Base-by-base conservation (phyloP, 2,329 filamentous ascomycete genomes). In the Talaromyces marneffei region DNA sequence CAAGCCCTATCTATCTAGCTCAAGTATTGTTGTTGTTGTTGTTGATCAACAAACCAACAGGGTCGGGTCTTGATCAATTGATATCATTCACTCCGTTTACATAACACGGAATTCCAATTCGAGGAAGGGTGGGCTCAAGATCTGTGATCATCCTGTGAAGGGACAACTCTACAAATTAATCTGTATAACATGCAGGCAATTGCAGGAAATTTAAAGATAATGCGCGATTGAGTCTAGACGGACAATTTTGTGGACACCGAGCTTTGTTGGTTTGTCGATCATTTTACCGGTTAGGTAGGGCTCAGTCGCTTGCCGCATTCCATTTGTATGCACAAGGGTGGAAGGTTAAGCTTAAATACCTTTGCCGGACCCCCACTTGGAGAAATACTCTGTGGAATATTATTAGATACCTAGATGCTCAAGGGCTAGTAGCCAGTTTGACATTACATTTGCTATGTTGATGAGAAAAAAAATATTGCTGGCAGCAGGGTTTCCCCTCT, bases 401-500 rank as follows among this genome's bases (percentile, higher is more conserved):
- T 1, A 23, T 25, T 8, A 9, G 4, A 25, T 9, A 3, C 23
- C 4, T n/a, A n/a, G n/a, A n/a, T n/a, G n/a, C n/a, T n/a, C n/a
- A n/a, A n/a, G n/a, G n/a, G n/a, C n/a, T n/a, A n/a, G n/a, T n/a
- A n/a, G n/a, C n/a, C n/a, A n/a, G n/a, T n/a, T n/a, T n/a, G n/a
- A n/a, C n/a, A n/a, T n/a, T n/a, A n/a, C n/a, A n/a, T n/a, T n/a
- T n/a, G n/a, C n/a, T n/a, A 55, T 55, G 52, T 29, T 40, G 33
- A 12, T 25, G 6, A 29, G 20, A 18, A 8, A 12, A 4, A 9
- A 12, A 4, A 9, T 55, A 55, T 40, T 63, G 35, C 52, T 60
- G 23, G 42, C 48, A n/a, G 31, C 40, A 57, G 58, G 53, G 46
- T 9, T 61, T 35, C 23, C 63, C 1, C 57, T 70, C 25, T 48